Conservation (phyloP, 1,284 basidiomycete genomes). For the Neolentinus lepideus region DNA sequence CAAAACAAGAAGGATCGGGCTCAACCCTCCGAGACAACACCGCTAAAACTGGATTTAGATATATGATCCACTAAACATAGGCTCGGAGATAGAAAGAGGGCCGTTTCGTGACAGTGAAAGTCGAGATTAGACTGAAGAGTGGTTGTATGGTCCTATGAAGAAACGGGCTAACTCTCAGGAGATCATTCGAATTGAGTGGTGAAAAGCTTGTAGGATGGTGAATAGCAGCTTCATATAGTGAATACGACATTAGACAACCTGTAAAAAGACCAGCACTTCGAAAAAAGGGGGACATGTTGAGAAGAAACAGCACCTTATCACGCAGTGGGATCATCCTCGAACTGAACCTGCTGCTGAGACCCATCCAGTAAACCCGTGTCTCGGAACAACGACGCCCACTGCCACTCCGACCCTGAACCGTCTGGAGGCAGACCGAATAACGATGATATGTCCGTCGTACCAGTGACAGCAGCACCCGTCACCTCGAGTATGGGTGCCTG, state of each 20-base stretch:
- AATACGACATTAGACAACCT: background rate
- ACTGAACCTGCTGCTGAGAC: background rate
- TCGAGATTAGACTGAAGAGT: background rate
- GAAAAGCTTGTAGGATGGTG: too few species aligned
- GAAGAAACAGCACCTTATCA: background rate
- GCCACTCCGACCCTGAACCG: background rate
- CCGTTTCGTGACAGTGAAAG: background rate
- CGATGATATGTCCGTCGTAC: background rate
- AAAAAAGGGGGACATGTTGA: background rate
- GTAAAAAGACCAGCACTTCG: background rate
- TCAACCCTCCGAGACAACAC: background rate
- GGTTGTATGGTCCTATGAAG: background rate
- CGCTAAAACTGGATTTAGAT: background rate
- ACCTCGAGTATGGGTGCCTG: background rate
- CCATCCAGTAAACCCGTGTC: background rate
- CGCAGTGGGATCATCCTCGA: background rate
- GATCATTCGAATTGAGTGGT: background rate
- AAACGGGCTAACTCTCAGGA: too few species aligned
- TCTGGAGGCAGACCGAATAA: background rate
- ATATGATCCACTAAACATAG: background rate
- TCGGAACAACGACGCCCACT: background rate
- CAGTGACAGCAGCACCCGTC: background rate
- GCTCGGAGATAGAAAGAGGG: background rate
- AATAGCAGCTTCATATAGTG: too few species aligned
- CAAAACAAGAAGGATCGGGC: background rate